Base-by-base conservation (phyloP, 805 yeast species). In the Teunomyces panamensis region DNA sequence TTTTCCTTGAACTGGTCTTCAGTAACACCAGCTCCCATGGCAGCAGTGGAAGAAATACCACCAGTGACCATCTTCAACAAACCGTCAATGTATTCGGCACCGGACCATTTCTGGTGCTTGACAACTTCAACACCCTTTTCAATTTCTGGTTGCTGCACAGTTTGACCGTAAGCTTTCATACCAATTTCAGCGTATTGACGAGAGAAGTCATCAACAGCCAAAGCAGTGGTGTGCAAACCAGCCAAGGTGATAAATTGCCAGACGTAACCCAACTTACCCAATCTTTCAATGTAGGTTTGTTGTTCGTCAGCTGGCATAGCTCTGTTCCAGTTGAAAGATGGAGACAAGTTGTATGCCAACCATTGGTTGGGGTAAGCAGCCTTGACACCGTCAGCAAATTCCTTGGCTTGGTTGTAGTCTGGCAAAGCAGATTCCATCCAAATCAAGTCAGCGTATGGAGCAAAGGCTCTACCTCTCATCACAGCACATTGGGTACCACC, bases 361-460 rank as follows among this genome's bases (percentile, higher is more conserved):
- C 97, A 91, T 73, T 92, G 91, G 56, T 87, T 79, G 57, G 98
- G 98, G 72, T 68, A 87, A 50, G 75, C 76, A 30, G 81, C 79
- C 66, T 84, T 81, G 56, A 92, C 95, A 63, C 98, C 97, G 41
- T 83, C 87, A 48, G 98, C 94, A 64, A 92, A 92, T 74, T 89
- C 96, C 71, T 84, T 81, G 55, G 97, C 98, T 75, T 92, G 98
- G 51, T 77, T 79, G 73, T 80, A 91, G 70, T 90, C 96, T 57
- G 98, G 98, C 58, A 88, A 80, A 69, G 91, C 91, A 50, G 96
- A 85, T 78, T 92, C 98, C 97, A 92, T 91, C 98, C 98, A 92
- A 59, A 91, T 84, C 75, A 92, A 78, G 71, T 91, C 98, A 39
- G 96, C 90, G 69, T 85, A 92, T 53, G 97, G 97, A 47, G 97